phyloP scores from a whole-genome alignment of 148 eudicot species.

The Rhododendron griersonianum region DNA sequence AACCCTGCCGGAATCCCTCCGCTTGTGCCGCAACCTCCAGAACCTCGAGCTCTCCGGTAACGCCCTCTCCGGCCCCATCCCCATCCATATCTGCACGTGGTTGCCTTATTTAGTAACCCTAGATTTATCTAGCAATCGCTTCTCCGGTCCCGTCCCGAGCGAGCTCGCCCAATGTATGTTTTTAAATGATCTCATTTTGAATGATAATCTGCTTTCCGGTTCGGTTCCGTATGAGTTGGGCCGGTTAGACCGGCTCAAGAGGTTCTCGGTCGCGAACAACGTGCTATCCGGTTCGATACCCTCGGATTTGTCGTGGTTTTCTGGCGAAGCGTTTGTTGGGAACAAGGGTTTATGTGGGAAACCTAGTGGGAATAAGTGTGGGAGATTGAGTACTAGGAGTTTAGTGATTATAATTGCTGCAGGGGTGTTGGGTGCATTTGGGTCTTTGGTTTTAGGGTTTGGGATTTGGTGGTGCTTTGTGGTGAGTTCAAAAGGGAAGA shows the following conservation, averaged over 20 bases:
- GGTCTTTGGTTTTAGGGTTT: constrained; percentile 15
- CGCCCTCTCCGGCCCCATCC: constrained; percentile 50
- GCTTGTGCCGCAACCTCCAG: constrained; percentile 45
- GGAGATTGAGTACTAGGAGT: constrained; percentile 44
- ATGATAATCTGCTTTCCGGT: constrained; percentile 46
- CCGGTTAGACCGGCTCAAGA: constrained; percentile 31
- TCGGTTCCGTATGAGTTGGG: constrained; percentile 38
- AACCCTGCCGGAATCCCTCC: constrained; percentile 32
- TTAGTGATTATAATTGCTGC: constrained; percentile 48
- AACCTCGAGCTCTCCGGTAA: constrained; percentile 49
- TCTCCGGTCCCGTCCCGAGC: constrained; percentile 49
- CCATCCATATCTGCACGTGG: constrained; percentile 56
- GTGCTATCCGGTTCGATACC: constrained; percentile 51
- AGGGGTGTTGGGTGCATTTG: constrained; percentile 53
- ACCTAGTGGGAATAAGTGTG: constrained; percentile 40
- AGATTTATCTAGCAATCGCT: constrained; percentile 46
- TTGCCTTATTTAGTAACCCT: constrained; percentile 53
- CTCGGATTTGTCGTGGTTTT: constrained; percentile 14
- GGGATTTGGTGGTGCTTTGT: constrained; percentile 3
- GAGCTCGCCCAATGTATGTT: constrained; percentile 20
- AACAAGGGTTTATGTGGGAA: constrained; percentile 62
- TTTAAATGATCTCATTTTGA: constrained; percentile 41
- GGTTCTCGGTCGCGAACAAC: constrained; percentile 41
- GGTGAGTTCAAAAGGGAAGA: not conserved
- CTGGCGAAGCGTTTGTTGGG: constrained; percentile 28